Evolutionary conservation across 164 flowering plant genomes (phyloP), one percentile per base, ranked within the genome.

Genomic region (Taxillus chinensis): DNA sequence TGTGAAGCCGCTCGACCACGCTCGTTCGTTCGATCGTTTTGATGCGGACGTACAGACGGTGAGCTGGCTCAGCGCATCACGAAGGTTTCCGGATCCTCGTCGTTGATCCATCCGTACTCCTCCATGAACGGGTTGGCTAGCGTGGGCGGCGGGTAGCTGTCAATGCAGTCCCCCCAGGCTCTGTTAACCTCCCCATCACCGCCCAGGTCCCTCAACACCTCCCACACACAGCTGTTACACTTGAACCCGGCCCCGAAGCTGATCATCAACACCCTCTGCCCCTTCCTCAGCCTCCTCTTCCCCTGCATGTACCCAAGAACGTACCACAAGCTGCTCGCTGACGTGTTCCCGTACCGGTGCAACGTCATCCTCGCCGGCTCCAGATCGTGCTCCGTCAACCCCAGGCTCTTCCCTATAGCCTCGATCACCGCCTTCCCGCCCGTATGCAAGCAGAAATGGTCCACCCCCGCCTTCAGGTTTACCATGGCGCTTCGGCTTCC

Each of bases 351-450:
- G 41, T 75, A 87, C 13, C 95, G 53, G 56, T 85, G 84, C 7
- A 87, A 74, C 1, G 91, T 80, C 95, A 88, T 88, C 45, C 89
- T 67, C 0, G 95, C 82, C 3, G 95, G 91, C 77, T 88, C 95
- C 0, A 88, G 68, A 59, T 88, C 89, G 37, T 78, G 59, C 40
- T 87, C 89, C 0, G 53, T 69, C 1, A 87, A 68, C 38, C 65
- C 71, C 0, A 87, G 73, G 45, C 64, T 79, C 57, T 60, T 46
- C 5, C 81, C 86, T 1, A 85, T 67, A 6, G 81, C 95, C 14
- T 85, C 86, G 9, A 87, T 87, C 45, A 87, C 95, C 4, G 95
- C 89, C 59, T 77, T 82, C 6, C 95, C 95, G 0, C 95, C 95
- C 0, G 95, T 74, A 70, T 87, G 95, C 43, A 87, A 60, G 68